A percentile compares a stretch with the other conserved stretches of the same genome.
Evolutionary conservation across 805 yeast genomes (phyloP).

Genomic region (Ascoidea tarda): DNA sequence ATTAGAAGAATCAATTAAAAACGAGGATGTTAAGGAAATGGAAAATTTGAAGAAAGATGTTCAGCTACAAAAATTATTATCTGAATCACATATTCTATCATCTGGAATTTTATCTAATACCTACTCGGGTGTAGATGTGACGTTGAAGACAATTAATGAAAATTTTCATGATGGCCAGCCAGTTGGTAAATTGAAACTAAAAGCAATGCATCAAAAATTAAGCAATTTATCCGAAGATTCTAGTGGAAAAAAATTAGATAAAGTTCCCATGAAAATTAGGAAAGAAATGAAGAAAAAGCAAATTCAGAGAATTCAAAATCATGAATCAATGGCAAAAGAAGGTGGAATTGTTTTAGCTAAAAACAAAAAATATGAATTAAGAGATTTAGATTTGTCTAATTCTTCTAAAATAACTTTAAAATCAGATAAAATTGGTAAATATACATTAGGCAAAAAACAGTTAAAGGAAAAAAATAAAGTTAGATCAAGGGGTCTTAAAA

Average conservation of each 20-base stretch:
- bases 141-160: slow-evolving; percentile 44
- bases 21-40: slow-evolving; percentile 22
- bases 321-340: slow-evolving; percentile 69
- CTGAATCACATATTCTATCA: slow-evolving; percentile 54
- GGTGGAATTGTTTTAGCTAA: slow-evolving; percentile 83
- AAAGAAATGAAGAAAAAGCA: slow-evolving; percentile 66
- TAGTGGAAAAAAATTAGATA: slow-evolving; percentile 32
- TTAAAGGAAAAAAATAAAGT: slow-evolving; percentile 21
- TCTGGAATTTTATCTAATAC: slow-evolving; percentile 11
- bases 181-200: slow-evolving; percentile 54
- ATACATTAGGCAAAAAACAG: slow-evolving; percentile 35
- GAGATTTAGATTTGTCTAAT: slow-evolving; percentile 39
- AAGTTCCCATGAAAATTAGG: slow-evolving; percentile 81
- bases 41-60: slow-evolving; percentile 55
- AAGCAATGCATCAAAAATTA: slow-evolving; percentile 48
- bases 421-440: slow-evolving; percentile 26
- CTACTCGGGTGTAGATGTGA: slow-evolving; percentile 54
- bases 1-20: slow-evolving; percentile 13
- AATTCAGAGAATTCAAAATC: slow-evolving; percentile 33
- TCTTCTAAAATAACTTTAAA: slow-evolving; percentile 32
- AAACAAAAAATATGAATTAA: slow-evolving; percentile 49
- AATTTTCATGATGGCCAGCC: slow-evolving; percentile 30
- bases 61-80: slow-evolving; percentile 54
- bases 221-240: slow-evolving; percentile 19
- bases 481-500: slow-evolving; percentile 70